These are phyloP conservation scores for Actinomortierella ambigua DNA, from an alignment of 371 early-diverging fungal species.

Conservation along the genomic window DNA sequence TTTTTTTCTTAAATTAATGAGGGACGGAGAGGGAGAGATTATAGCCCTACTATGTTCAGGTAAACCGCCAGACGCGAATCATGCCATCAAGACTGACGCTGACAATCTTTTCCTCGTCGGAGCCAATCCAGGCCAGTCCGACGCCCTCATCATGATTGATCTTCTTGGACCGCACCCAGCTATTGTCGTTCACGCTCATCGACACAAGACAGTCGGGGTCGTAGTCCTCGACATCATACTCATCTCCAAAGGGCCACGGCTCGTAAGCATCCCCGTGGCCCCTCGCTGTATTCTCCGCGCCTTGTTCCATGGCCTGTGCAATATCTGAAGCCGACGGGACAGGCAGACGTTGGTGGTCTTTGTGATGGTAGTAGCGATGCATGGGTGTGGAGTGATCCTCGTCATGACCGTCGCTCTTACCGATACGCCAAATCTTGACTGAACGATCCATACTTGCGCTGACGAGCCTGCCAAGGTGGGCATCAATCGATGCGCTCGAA, in stretches of 20 bases:
- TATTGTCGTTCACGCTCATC: conserved; percentile 36
- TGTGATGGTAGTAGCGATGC: neutral
- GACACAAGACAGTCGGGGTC: conserved; percentile 26
- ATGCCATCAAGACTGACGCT: conserved; percentile 39
- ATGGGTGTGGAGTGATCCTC: neutral
- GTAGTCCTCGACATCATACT: conserved; percentile 5
- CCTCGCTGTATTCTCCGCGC: neutral
- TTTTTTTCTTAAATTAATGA: too few relatives aligned
- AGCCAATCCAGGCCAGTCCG: conserved; percentile 33
- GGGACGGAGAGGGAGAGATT: too few relatives aligned
- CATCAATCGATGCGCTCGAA: conserved; percentile 36
- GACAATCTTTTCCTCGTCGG: conserved; percentile 43
- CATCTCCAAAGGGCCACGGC: conserved; percentile 2
- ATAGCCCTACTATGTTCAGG: conserved; percentile 1
- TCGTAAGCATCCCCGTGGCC: neutral
- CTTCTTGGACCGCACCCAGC: conserved; percentile 27
- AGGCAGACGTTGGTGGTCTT: too few relatives aligned
- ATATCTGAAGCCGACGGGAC: too few relatives aligned
- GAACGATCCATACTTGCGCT: conserved; percentile 46
- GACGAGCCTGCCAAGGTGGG: conserved; percentile 28
- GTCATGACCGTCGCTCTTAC: neutral
- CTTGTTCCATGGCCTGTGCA: neutral
- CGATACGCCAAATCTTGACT: conserved; percentile 33
- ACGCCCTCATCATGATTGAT: conserved; percentile 35
- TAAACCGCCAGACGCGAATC: conserved; percentile 37